Percentiles rank a stretch among this genome's conserved stretches.
phyloP scores from a whole-genome alignment of 2,329 filamentous ascomycete species.

The Cyphellophora europaea region DNA sequence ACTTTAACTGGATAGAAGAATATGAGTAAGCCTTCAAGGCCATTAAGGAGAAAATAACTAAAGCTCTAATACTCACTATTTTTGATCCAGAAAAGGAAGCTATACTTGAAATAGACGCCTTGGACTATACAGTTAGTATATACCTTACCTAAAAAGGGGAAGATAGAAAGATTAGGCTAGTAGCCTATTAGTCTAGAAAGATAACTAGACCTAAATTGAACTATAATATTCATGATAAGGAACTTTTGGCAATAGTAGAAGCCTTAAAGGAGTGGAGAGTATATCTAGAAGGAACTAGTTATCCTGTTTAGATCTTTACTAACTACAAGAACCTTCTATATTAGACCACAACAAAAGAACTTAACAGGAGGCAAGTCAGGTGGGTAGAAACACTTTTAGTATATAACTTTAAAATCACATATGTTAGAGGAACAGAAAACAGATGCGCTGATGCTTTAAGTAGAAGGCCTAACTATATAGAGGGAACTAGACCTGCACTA shows the following conservation, averaged over 20 bases:
- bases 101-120: conserved; percentile 17
- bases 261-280: conserved; percentile 19
- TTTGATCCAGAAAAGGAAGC: conserved; percentile 11
- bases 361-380: conserved; percentile 20
- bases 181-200: conserved; percentile 5
- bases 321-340: conserved; percentile 22
- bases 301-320: conserved; percentile 3
- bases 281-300: conserved; percentile 15
- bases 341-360: conserved; percentile 20
- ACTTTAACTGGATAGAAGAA: conserved; percentile 7
- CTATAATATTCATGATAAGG: conserved; percentile 5
- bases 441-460: conserved; percentile 9
- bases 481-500: conserved; percentile 2
- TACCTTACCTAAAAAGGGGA: conserved; percentile 13
- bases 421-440: conserved; percentile 7
- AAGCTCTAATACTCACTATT: conserved; percentile 9
- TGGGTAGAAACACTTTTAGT: conserved; percentile 18
- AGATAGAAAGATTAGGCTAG: conserved; percentile 4
- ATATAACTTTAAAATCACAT: conserved; percentile 9
- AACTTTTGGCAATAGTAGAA: conserved; percentile 14
- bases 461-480: conserved; percentile 6
- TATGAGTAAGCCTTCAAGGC: conserved; percentile 13
- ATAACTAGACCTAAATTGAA: conserved; percentile 4
- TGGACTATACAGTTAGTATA: conserved; percentile 9
- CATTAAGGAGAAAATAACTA: conserved; percentile 15